phyloP scores from a whole-genome alignment of 2,329 filamentous ascomycete genomes.

The Curvularia spicifera region DNA sequence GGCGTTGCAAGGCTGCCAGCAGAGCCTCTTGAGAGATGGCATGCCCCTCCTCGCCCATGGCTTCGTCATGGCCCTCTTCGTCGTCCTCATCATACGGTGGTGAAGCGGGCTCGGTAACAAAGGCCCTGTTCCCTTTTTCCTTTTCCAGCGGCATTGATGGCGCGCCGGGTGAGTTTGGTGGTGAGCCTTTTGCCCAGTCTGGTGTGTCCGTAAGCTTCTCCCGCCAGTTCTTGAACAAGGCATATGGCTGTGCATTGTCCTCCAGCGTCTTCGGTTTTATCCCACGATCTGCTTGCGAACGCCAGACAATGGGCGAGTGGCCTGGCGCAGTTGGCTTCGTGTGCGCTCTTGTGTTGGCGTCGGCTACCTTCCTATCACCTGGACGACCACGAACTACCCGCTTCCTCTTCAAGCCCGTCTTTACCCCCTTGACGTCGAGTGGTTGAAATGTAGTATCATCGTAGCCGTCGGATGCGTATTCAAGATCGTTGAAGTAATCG shows the following conservation, averaged over 20 bases:
- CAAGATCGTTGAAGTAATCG: constrained; percentile 57
- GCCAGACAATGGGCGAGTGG: constrained; percentile 46
- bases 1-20: constrained; percentile 44
- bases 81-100: constrained; percentile 25
- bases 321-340: constrained; percentile 19
- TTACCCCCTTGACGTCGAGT: constrained; percentile 28
- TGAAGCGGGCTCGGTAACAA: constrained; percentile 22
- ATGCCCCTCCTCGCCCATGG: constrained; percentile 22
- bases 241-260: constrained; percentile 44
- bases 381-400: constrained; percentile 20
- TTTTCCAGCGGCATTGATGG: constrained; percentile 17
- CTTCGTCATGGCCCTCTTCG: constrained; percentile 24
- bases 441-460: constrained; percentile 50
- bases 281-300: constrained; percentile 35
- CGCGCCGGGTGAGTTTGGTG: constrained; percentile 21
- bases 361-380: constrained; percentile 37
- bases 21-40: constrained; percentile 50
- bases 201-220: constrained; percentile 45
- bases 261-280: constrained; percentile 33
- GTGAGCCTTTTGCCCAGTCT: constrained; percentile 30
- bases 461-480: constrained; percentile 57
- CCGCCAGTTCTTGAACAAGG: constrained; percentile 56
- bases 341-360: constrained; percentile 4
- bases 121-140: constrained; percentile 17
- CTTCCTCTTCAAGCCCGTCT: constrained; percentile 43